Percentiles rank a stretch among this genome's conserved stretches.
These are phyloP conservation scores for Purpureocillium lavendulum DNA, from an alignment of 2,329 filamentous ascomycete genomes.

Conservation along the genomic window DNA sequence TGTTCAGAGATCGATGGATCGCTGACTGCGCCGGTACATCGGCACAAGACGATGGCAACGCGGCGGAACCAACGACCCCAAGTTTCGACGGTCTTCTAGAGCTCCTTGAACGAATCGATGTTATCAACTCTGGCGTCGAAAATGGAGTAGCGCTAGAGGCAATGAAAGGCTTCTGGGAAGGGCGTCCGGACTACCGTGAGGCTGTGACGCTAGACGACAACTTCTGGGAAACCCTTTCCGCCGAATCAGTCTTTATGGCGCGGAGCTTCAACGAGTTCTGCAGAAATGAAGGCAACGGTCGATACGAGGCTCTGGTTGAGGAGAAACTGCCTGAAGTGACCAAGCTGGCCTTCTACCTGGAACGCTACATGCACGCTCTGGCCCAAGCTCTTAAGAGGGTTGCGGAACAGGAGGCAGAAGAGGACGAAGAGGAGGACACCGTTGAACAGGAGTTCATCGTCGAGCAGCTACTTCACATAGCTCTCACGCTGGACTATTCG, in stretches of 20 bases:
- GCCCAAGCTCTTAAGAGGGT: conserved; percentile 54
- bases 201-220: conserved; percentile 62
- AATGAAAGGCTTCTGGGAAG: conserved; percentile 95
- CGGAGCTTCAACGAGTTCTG: conserved; percentile 95
- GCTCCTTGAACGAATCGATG: conserved; percentile 86
- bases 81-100: conserved; percentile 81
- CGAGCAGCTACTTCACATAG: conserved; percentile 89
- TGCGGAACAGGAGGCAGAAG: conserved; percentile 45
- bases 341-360: conserved; percentile 77
- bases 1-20: conserved; percentile 96
- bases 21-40: conserved; percentile 76
- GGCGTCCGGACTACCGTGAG: conserved; percentile 74
- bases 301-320: conserved; percentile 68
- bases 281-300: conserved; percentile 62
- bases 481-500: conserved; percentile 88
- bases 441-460: conserved; percentile 93
- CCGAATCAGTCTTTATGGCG: conserved; percentile 83
- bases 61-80: conserved; percentile 49
- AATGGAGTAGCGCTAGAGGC: conserved; percentile 87
- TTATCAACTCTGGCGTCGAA: conserved; percentile 82
- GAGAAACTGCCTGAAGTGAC: conserved; percentile 95
- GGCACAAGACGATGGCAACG: conserved; percentile 49
- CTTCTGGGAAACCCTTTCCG: conserved; percentile 74
- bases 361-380: conserved; percentile 66
- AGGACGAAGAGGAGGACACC: conserved; percentile 71